Evolutionary conservation across 148 eudicot genomes (phyloP).

Genomic region (Rhododendron griersonianum): DNA sequence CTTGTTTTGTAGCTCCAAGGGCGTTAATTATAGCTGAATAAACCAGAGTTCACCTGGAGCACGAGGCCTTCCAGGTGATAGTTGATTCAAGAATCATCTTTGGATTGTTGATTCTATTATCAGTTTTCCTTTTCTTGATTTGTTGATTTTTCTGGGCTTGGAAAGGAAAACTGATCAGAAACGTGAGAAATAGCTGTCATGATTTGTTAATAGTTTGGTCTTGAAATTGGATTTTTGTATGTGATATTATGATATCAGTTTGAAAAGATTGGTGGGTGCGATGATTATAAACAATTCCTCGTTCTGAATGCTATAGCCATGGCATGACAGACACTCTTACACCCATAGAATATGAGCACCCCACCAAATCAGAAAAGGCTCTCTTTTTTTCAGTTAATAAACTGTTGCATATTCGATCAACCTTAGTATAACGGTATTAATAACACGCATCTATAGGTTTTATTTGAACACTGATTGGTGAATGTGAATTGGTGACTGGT

Average conservation of each 20-base stretch:
- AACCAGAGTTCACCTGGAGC: no score
- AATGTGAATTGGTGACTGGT: no score
- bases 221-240: background rate
- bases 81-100: no score
- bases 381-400: background rate
- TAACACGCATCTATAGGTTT: background rate
- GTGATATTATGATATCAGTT: background rate
- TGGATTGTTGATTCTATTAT: no score
- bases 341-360: constrained; percentile 74
- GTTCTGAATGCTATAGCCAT: constrained; percentile 52
- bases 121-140: no score
- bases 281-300: constrained; percentile 72
- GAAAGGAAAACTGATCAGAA: no score
- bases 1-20: no score
- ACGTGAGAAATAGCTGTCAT: no score
- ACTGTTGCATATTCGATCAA: background rate
- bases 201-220: background rate
- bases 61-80: no score
- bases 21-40: no score
- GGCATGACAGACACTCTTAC: constrained; percentile 65
- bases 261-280: constrained; percentile 17
- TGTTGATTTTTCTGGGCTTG: no score
- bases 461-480: background rate
- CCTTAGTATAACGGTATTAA: background rate
- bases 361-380: background rate